Conservation (phyloP, 1,284 basidiomycete genomes). For the Ganoderma lingzhi region DNA sequence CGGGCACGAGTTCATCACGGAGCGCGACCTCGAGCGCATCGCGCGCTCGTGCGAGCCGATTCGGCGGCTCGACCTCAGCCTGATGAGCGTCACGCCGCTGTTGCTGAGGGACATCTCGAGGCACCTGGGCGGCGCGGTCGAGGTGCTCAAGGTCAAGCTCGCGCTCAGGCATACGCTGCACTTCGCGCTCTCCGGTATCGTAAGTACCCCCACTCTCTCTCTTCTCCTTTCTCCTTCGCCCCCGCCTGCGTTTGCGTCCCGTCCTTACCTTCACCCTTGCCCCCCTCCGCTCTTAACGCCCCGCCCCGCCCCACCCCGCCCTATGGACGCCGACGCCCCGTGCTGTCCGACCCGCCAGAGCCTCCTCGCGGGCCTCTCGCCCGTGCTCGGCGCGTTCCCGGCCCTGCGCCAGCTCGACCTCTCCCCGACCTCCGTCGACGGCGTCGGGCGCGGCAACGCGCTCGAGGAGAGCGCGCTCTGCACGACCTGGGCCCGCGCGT, state of each 20-base stretch:
- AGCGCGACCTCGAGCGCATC: constrained; percentile 58
- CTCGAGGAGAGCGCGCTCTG: constrained; percentile 62
- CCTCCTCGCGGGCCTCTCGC: constrained; percentile 48
- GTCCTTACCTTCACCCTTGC: constrained; percentile 14
- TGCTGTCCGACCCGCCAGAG: constrained; percentile 35
- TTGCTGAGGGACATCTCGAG: constrained; percentile 63
- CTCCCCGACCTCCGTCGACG: constrained; percentile 61
- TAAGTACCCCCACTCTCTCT: constrained; percentile 49
- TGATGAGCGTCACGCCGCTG: constrained; percentile 63
- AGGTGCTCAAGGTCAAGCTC: constrained; percentile 60
- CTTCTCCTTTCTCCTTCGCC: constrained; percentile 2
- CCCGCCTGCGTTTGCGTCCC: neutral
- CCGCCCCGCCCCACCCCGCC: no score
- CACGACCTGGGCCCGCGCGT: constrained; percentile 60
- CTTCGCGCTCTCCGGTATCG: constrained; percentile 69
- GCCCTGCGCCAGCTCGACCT: constrained; percentile 54
- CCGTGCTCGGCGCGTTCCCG: constrained; percentile 48
- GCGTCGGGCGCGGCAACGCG: constrained; percentile 46
- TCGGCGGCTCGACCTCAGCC: constrained; percentile 62
- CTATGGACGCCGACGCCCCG: no score
- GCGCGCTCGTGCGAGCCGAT: constrained; percentile 55
- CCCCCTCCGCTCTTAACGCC: neutral
- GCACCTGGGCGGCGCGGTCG: constrained; percentile 53
- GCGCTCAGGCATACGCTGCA: constrained; percentile 73
- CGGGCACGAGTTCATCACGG: constrained; percentile 63